Base-by-base conservation (phyloP, 805 yeast genomes). In the Yarrowia divulgata region DNA sequence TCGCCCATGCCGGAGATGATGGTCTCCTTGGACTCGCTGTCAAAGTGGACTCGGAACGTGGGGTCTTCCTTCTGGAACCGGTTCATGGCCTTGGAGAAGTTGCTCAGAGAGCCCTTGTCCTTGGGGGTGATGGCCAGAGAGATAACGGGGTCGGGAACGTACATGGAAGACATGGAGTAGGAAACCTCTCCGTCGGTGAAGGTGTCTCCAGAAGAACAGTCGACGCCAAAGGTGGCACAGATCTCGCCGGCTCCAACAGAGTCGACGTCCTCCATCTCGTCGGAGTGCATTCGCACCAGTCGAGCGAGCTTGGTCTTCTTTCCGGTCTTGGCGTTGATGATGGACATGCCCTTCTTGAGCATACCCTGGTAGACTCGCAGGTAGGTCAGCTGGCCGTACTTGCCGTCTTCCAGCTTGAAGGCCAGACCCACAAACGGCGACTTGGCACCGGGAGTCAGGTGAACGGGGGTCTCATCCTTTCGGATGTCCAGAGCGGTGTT, bases 11-110 rank as follows among this genome's bases (percentile, higher is more conserved):
- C 99, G 69, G 97, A 90, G 75, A 95, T 89, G 71, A 95, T 85
- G 16, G 98, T 95, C 79, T 95, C 97, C 79, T 95, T 95, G 52
- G 96, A 89, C 80, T 95, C 98, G 29, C 85, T 79, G 78, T 95
- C 99, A 77, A 85, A 94, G 74, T 86, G 87, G 69, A 95, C 98
- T 76, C 97, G 85, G 85, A 95, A 95, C 3, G 99, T 95, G 63
- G 99, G 99, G 81, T 95, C 99, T 80, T 95, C 99, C 79, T 94
- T 94, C 81, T 95, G 99, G 86, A 95, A 95, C 74, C 98, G 85
- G 81, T 93, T 93, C 83, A 95, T 87, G 68, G 99, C 99, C 80
- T 94, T 95, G 40, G 98, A 93, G 79, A 95, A 95, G 79, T 93
- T 92, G 69, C 91, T 86, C 35, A 63, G 57, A 19, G 88, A 85